phyloP scores from a whole-genome alignment of 2,329 filamentous ascomycete species.

The Trichocomaceae sp. region DNA sequence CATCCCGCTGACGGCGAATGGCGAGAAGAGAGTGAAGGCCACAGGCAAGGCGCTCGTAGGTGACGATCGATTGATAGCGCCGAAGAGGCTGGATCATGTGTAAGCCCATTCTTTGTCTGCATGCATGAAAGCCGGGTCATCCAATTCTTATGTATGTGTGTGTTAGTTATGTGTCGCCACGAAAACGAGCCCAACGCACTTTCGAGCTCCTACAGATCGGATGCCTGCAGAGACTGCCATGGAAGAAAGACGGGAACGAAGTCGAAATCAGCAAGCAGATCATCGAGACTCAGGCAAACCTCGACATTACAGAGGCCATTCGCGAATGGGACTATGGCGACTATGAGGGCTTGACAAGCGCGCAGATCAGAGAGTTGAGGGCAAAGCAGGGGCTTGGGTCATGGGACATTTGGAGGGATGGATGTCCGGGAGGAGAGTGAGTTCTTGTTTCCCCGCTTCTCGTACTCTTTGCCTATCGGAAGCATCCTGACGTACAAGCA shows the following conservation, averaged over 20 bases:
- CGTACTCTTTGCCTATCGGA: not conserved
- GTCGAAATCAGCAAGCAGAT: conserved; percentile 22
- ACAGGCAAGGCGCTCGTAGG: conserved; percentile 82
- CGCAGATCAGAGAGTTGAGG: conserved; percentile 57
- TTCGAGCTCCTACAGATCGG: conserved; percentile 78
- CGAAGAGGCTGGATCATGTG: conserved; percentile 75
- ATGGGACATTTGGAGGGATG: conserved; percentile 89
- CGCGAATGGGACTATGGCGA: conserved; percentile 79
- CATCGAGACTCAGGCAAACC: conserved; percentile 51
- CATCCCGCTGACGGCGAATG: conserved; percentile 73
- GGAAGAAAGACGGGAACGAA: conserved; percentile 42
- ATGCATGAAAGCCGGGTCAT: not conserved
- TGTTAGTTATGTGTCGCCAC: conserved; percentile 71
- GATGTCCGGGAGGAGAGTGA: conserved; percentile 77
- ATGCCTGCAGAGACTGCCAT: conserved; percentile 63
- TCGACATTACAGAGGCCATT: conserved; percentile 65
- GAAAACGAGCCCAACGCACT: conserved; percentile 75
- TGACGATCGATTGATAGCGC: conserved; percentile 75
- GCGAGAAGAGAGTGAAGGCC: conserved; percentile 66
- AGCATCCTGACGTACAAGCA: conserved; percentile 24
- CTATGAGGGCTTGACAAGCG: conserved; percentile 73
- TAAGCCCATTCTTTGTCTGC: conserved; percentile 37
- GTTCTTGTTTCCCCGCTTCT: conserved; percentile 25
- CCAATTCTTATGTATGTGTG: not conserved
- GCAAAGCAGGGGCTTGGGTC: conserved; percentile 50